A percentile compares a stretch with the other conserved stretches of the same genome.
phyloP scores from a whole-genome alignment of 2,329 filamentous ascomycete genomes.

The Cladophialophora exuberans region DNA sequence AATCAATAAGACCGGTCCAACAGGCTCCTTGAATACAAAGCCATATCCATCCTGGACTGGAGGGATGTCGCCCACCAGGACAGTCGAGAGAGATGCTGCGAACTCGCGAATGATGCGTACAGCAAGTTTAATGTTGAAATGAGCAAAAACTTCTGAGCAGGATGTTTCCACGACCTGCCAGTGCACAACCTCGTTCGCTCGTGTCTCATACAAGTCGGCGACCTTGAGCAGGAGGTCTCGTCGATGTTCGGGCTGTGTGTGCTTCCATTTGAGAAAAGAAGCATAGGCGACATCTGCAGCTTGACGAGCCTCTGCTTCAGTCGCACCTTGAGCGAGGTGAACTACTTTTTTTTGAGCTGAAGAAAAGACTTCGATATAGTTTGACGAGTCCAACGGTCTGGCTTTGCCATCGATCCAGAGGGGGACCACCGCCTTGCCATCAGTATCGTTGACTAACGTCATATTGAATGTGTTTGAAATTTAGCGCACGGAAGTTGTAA shows the following conservation, averaged over 20 bases:
- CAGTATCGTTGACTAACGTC: background rate
- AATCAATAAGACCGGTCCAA: conserved; percentile 1
- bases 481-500: no score
- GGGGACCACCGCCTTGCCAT: conserved; percentile 2
- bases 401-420: conserved; percentile 6
- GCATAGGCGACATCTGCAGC: conserved; percentile 3
- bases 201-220: conserved; percentile 62
- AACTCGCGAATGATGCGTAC: conserved; percentile 2
- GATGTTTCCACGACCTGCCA: conserved; percentile 63
- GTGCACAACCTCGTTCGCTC: conserved; percentile 61
- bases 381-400: background rate
- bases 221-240: conserved; percentile 63
- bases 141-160: conserved; percentile 8
- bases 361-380: conserved; percentile 7
- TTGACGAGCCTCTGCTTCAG: background rate
- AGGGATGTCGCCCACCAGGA: conserved; percentile 1
- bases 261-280: conserved; percentile 71
- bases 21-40: conserved; percentile 5
- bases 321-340: conserved; percentile 8
- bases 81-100: background rate
- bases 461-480: background rate
- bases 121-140: conserved; percentile 11
- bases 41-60: background rate
- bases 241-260: conserved; percentile 61
- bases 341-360: background rate